Evolutionary conservation across 2,329 filamentous ascomycete species (phyloP).

Genomic region (Hymenoscyphus albidus): DNA sequence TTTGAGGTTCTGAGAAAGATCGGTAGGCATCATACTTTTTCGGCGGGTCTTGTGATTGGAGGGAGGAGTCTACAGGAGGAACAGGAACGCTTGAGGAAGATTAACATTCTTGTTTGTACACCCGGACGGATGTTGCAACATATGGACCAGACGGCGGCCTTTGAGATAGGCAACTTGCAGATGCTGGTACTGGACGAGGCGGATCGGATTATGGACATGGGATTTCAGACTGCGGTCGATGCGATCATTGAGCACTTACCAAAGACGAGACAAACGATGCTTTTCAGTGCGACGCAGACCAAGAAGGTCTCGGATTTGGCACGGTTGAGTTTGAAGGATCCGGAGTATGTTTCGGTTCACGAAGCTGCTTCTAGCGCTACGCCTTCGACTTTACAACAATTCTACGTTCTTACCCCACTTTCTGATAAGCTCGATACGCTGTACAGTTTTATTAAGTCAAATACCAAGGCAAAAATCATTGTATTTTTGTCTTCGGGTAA

Average conservation of each 20-base stretch:
- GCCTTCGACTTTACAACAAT: constrained; percentile 79
- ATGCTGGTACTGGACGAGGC: constrained; percentile 94
- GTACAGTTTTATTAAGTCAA: constrained; percentile 87
- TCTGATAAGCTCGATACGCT: constrained; percentile 87
- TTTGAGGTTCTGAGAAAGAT: constrained; percentile 92
- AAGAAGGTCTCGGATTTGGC: constrained; percentile 91
- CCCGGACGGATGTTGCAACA: constrained; percentile 95
- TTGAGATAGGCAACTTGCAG: constrained; percentile 87
- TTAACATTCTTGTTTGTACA: constrained; percentile 97
- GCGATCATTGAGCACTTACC: constrained; percentile 91
- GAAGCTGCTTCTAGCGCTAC: constrained; percentile 77
- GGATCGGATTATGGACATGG: constrained; percentile 96
- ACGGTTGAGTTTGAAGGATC: constrained; percentile 79
- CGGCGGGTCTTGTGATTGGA: constrained; percentile 88
- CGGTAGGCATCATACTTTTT: constrained; percentile 83
- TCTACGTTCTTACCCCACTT: constrained; percentile 82
- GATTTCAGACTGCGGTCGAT: constrained; percentile 85
- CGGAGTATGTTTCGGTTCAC: constrained; percentile 93
- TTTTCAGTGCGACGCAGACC: constrained; percentile 96
- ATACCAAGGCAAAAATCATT: constrained; percentile 89
- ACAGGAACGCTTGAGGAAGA: constrained; percentile 75
- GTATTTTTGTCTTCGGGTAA: constrained; percentile 95
- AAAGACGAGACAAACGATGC: constrained; percentile 77
- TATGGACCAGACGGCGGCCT: constrained; percentile 84
- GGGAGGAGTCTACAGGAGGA: constrained; percentile 88